Evolutionary conservation across 2,329 filamentous ascomycete species (phyloP).

Genomic region (Sarocladium kiliense): DNA sequence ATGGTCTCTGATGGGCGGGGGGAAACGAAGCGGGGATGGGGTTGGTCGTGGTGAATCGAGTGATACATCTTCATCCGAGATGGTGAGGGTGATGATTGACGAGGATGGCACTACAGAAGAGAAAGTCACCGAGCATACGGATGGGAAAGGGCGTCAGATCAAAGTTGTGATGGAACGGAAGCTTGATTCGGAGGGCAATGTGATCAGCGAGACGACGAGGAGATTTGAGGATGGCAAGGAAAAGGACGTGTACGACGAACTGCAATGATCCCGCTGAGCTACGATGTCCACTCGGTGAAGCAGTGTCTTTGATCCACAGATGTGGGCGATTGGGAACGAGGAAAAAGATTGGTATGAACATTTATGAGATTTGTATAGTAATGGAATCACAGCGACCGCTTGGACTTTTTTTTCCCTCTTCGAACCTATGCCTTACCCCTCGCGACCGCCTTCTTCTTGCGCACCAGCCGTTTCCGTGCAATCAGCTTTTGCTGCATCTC

Average conservation of each 20-base stretch:
- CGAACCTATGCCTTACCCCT: constrained; percentile 26
- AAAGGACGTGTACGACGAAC: background rate
- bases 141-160: background rate
- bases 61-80: background rate
- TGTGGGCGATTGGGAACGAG: background rate
- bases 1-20: background rate
- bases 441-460: constrained; percentile 57
- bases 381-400: background rate
- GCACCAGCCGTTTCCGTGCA: constrained; percentile 74
- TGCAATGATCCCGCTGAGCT: background rate
- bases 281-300: background rate
- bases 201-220: background rate
- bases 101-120: background rate
- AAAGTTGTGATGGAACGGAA: background rate
- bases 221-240: background rate
- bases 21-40: background rate
- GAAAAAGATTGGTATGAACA: background rate
- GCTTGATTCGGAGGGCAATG: background rate
- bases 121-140: background rate
- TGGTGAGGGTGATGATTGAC: background rate
- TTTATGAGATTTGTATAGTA: background rate
- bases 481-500: constrained; percentile 69
- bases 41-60: background rate
- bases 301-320: background rate
- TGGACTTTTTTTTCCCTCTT: background rate